A percentile compares a stretch with the other conserved stretches of the same genome.
Conservation (phyloP, 1,284 basidiomycete genomes). For the Microbotryum violaceum region DNA sequence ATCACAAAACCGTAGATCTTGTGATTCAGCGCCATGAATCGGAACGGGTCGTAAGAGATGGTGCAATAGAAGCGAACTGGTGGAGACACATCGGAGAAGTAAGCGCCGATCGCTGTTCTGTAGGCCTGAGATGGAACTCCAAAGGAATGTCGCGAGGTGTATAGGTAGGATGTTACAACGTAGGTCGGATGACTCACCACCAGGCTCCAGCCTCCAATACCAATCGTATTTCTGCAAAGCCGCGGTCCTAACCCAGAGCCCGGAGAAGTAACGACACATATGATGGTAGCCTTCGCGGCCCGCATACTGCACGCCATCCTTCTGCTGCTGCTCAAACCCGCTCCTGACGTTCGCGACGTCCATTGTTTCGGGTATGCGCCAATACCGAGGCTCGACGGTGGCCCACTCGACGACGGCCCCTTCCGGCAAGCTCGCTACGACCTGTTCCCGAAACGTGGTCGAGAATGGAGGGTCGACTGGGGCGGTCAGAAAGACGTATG, state of each 20-base stretch:
- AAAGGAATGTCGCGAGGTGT: not conserved
- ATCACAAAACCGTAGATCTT: constrained; percentile 42
- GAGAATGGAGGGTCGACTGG: constrained; percentile 25
- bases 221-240: constrained; percentile 39
- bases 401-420: constrained; percentile 25
- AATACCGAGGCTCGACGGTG: constrained; percentile 23
- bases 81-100: not conserved
- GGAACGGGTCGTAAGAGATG: constrained; percentile 42
- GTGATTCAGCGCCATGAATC: constrained; percentile 27
- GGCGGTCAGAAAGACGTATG: constrained; percentile 32
- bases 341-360: constrained; percentile 15
- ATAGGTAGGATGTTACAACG: not conserved
- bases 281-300: constrained; percentile 35
- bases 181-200: constrained; percentile 30
- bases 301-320: constrained; percentile 30
- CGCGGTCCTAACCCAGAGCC: constrained; percentile 31
- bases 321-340: constrained; percentile 26
- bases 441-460: constrained; percentile 18
- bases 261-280: constrained; percentile 33
- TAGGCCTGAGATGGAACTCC: not conserved
- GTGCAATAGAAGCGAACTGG: constrained; percentile 39
- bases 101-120: not conserved
- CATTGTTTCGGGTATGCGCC: constrained; percentile 31
- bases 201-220: constrained; percentile 44
- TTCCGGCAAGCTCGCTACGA: constrained; percentile 13